Evolutionary conservation across 2,329 filamentous ascomycete genomes (phyloP).

Genomic region (Diaporthe velutina): DNA sequence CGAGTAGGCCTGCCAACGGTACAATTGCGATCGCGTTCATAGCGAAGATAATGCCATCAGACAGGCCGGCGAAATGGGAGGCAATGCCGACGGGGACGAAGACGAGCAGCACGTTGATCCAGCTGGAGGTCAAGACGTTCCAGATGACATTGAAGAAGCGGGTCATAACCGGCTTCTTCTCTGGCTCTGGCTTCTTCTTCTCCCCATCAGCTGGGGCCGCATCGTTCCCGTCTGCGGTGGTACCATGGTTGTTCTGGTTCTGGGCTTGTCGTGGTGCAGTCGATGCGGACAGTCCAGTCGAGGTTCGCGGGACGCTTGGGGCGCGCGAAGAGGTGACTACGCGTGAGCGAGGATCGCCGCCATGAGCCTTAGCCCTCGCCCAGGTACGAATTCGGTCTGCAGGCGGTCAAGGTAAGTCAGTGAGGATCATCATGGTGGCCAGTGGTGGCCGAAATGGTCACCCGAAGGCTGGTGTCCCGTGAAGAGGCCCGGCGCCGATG

Average conservation of each 20-base stretch:
- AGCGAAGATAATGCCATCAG: constrained; percentile 65
- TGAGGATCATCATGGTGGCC: background rate
- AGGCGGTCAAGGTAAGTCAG: constrained; percentile 5
- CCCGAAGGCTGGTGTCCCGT: background rate
- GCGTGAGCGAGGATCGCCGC: constrained; percentile 39
- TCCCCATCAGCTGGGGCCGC: constrained; percentile 14
- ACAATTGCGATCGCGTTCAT: constrained; percentile 73
- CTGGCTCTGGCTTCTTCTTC: constrained; percentile 35
- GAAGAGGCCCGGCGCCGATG: background rate
- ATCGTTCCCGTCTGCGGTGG: background rate
- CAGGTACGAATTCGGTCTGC: constrained; percentile 48
- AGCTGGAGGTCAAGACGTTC: constrained; percentile 71
- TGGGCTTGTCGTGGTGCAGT: constrained; percentile 1
- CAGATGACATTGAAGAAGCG: constrained; percentile 59
- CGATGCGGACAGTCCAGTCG: constrained; percentile 25
- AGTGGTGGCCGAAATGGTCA: background rate
- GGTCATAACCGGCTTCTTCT: constrained; percentile 40
- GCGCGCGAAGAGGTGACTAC: constrained; percentile 38
- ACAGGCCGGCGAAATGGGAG: constrained; percentile 55
- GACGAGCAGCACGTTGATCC: constrained; percentile 75
- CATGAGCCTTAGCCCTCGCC: constrained; percentile 48
- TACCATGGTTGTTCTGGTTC: constrained; percentile 14
- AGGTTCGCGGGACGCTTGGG: constrained; percentile 23
- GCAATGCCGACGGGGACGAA: constrained; percentile 79
- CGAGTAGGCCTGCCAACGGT: constrained; percentile 68